Conservation (phyloP, 1,284 basidiomycete genomes). For the Moniliophthora roreri region DNA sequence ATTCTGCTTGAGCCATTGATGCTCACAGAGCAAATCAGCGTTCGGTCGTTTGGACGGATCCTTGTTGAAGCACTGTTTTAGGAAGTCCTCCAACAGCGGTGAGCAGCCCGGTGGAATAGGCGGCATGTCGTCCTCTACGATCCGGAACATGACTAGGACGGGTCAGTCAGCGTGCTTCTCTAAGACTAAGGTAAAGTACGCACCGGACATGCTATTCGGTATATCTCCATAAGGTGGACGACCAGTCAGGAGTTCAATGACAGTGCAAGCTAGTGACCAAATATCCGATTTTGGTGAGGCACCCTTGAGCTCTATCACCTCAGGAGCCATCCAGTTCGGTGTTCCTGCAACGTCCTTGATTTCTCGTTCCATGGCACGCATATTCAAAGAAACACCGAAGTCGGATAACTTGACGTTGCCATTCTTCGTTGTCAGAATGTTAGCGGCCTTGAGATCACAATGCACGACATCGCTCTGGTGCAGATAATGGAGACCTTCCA, state of each 20-base stretch:
- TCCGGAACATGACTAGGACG: constrained; percentile 84
- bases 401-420: constrained; percentile 98
- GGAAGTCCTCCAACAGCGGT: constrained; percentile 72
- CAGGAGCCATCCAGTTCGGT: constrained; percentile 98
- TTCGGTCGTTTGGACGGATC: constrained; percentile 78
- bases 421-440: constrained; percentile 95
- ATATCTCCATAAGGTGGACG: constrained; percentile 89
- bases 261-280: constrained; percentile 93
- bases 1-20: constrained; percentile 84
- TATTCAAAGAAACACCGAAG: constrained; percentile 97
- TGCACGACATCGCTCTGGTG: constrained; percentile 82
- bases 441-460: constrained; percentile 97
- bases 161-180: constrained; percentile 1
- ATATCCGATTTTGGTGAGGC: constrained; percentile 78
- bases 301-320: constrained; percentile 86
- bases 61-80: constrained; percentile 86
- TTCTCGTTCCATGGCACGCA: constrained; percentile 92
- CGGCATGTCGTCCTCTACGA: constrained; percentile 90
- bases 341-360: constrained; percentile 90
- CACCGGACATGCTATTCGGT: constrained; percentile 83
- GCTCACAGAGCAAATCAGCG: constrained; percentile 84
- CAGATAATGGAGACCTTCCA: constrained; percentile 89
- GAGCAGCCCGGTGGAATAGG: constrained; percentile 83
- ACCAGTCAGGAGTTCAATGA: constrained; percentile 91
- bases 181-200: constrained; percentile 19